These are phyloP conservation scores for Ziziphus jujuba DNA, from an alignment of 306 rosid species.

Conservation along the genomic window DNA sequence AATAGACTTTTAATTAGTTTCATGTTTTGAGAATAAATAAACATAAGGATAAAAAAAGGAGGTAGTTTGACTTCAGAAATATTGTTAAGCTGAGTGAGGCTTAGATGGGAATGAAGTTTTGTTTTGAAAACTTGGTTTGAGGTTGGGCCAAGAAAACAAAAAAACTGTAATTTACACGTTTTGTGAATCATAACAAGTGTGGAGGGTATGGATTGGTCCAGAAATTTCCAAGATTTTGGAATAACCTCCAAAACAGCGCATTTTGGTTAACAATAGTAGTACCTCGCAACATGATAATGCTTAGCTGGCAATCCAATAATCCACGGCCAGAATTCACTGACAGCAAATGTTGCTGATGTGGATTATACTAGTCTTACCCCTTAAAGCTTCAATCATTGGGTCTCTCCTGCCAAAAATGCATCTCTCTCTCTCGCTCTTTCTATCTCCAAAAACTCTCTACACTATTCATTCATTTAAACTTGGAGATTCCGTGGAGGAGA, in stretches of 20 bases:
- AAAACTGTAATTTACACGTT: constrained; percentile 29
- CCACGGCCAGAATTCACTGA: constrained; percentile 48
- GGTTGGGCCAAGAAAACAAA: neutral
- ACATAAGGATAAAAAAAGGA: no score
- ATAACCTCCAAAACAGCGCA: constrained; percentile 43
- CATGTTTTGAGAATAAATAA: no score
- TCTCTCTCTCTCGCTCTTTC: constrained; percentile 22
- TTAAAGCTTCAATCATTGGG: constrained; percentile 73
- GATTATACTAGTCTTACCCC: constrained; percentile 42
- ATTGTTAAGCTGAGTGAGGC: no score
- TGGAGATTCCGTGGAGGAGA: constrained; percentile 29
- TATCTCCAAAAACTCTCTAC: constrained; percentile 21
- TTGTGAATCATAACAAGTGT: constrained; percentile 21
- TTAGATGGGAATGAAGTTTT: no score
- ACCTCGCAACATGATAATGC: constrained; percentile 36
- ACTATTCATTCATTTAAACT: constrained; percentile 24
- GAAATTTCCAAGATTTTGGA: constrained; percentile 11
- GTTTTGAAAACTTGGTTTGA: no score
- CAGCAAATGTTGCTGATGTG: constrained; percentile 50
- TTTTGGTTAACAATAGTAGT: constrained; percentile 35
- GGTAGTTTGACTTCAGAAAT: no score
- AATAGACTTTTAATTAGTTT: no score
- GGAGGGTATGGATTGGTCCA: constrained; percentile 33
- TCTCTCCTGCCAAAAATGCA: constrained; percentile 4
- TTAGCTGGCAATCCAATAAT: constrained; percentile 71